Percentiles rank a stretch among this genome's conserved stretches.
These are phyloP conservation scores for Trichosporon asahii DNA, from an alignment of 1,284 basidiomycete species.

Conservation along the genomic window DNA sequence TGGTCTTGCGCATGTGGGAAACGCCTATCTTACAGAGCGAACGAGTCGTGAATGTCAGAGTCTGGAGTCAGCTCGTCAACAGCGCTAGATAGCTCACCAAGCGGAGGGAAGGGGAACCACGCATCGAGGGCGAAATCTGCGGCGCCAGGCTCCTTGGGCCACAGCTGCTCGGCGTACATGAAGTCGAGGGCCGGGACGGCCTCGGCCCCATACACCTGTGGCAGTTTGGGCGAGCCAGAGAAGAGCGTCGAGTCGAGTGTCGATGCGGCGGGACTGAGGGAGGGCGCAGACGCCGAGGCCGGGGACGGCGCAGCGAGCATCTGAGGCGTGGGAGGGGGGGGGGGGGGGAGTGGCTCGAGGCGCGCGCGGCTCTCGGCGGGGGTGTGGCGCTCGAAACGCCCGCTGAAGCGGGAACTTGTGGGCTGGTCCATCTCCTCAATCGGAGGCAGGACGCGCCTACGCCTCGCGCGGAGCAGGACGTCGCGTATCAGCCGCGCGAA, in stretches of 20 bases:
- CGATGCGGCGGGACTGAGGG: background rate
- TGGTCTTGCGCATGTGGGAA: too few relatives aligned
- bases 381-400: background rate
- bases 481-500: conserved; percentile 39
- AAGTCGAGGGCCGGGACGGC: conserved; percentile 32
- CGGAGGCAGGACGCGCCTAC: conserved; percentile 38
- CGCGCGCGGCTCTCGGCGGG: background rate
- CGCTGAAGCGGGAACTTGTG: too few relatives aligned
- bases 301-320: background rate
- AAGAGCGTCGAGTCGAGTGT: background rate
- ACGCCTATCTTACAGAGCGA: background rate
- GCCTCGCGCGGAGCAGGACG: conserved; percentile 35
- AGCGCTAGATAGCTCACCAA: conserved; percentile 15
- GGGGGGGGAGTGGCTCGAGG: background rate
- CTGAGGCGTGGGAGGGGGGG: background rate
- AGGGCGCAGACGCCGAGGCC: background rate
- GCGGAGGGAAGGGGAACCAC: conserved; percentile 45
- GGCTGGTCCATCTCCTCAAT: background rate
- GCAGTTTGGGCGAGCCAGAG: background rate
- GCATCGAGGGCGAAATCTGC: conserved; percentile 30
- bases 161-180: conserved; percentile 41
- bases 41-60: background rate
- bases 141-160: conserved; percentile 10
- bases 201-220: background rate
- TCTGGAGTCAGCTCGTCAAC: background rate